A percentile compares a stretch with the other conserved stretches of the same genome.
phyloP scores from a whole-genome alignment of 1,284 basidiomycete species.

The Schizophyllum commune region DNA sequence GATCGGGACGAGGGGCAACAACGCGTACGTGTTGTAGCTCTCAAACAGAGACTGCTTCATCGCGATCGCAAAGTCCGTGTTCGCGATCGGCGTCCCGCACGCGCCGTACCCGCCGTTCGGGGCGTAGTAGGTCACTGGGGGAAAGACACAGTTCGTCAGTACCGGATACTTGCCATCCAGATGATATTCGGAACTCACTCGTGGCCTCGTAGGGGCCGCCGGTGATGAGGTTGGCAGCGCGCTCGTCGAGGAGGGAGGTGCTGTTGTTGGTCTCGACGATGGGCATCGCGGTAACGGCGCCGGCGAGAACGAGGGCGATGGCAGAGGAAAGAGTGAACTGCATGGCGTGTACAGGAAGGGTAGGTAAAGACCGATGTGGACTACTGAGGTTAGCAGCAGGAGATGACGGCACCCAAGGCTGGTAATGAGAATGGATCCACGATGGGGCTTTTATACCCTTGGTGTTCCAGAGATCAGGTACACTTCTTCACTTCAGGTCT shows the following conservation, averaged over 20 bases:
- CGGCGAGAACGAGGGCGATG: background rate
- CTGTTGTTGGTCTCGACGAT: background rate
- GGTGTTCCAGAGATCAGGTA: too few species aligned
- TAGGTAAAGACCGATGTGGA: background rate
- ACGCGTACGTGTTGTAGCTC: background rate
- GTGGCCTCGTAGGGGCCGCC: background rate
- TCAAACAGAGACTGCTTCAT: slow-evolving; percentile 6
- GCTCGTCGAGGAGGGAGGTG: background rate
- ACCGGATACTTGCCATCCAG: background rate
- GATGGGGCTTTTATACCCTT: too few species aligned
- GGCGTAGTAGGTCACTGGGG: slow-evolving; percentile 8
- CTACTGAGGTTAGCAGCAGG: background rate
- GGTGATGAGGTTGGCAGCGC: background rate
- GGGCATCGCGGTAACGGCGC: background rate
- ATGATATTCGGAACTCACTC: background rate
- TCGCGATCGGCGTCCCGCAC: slow-evolving; percentile 18
- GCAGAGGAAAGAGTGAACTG: background rate
- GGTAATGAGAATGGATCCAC: background rate
- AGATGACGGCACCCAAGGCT: background rate
- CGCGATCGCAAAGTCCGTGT: slow-evolving; percentile 22
- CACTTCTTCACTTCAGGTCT: too few species aligned
- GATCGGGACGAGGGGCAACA: background rate
- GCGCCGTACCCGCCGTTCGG: slow-evolving; percentile 8
- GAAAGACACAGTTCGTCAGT: background rate
- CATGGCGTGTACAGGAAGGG: background rate